Base-by-base conservation (phyloP, 257 asterid species). In the Primulina eburnea region DNA sequence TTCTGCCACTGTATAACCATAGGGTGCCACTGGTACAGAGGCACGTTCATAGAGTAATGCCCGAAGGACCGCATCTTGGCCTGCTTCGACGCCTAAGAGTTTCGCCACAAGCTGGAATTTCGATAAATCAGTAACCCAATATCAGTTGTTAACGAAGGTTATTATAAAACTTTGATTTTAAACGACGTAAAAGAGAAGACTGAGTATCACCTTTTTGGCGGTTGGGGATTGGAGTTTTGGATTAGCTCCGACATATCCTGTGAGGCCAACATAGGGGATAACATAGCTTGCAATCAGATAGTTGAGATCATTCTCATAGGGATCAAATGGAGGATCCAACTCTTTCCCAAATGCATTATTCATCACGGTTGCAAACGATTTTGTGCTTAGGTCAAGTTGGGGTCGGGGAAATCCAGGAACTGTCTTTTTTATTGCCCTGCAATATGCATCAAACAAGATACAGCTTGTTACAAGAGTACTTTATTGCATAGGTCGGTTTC, bases 161-260 rank as follows among this genome's bases (percentile, higher is more conserved):
- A 35, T 7, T 35, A 35, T 35, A 6, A 8, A 35, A 35, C 9
- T 17, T 53, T 55, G 7, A 11, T 37, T 60, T 63, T 34, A 5
- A 21, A 35, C 2, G 2, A 35, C 43, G 2, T 8, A 35, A 8
- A 35, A 35, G 43, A 35, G 37, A 0, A 33, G 37, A 3, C 8
- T 8, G 2, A 17, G 14, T 18, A 4, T 60, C 73, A 90, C 95
- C 84, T 72, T 77, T 81, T 63, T 87, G 68, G 98, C 83, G 2
- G 30, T 43, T 30, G 87, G 71, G 74, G 74, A 73, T 6, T 71
- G 64, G 73, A 93, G 97, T 69, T 78, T 82, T 0, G 95, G 89
- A 56, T 82, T 93, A 6, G 96, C 92, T 4, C 97, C 98, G 0
- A 93, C 98, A 17, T 90, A 93, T 14, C 97, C 98, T 0, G 95